These are phyloP conservation scores for Lathyrus oleraceus DNA, from an alignment of 306 rosid genomes.

Conservation along the genomic window DNA sequence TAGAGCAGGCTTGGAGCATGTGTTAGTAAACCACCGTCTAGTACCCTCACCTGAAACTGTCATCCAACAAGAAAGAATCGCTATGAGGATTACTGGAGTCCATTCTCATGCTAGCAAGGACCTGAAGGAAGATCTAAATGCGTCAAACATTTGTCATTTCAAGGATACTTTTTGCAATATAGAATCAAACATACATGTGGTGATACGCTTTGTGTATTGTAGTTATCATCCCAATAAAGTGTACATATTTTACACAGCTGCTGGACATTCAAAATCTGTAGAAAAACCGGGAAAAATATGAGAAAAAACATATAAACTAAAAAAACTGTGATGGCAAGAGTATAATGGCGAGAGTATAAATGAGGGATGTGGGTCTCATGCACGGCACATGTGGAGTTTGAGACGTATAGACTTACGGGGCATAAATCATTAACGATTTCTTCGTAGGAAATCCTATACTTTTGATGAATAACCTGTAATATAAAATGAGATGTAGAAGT, in stretches of 20 bases:
- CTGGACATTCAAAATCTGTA: conserved; percentile 86
- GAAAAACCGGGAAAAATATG: conserved; percentile 29
- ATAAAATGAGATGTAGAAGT: conserved; percentile 22
- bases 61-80: conserved; percentile 96
- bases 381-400: conserved; percentile 10
- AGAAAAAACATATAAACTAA: conserved; percentile 12
- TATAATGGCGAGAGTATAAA: not conserved
- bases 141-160: conserved; percentile 31
- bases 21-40: conserved; percentile 8
- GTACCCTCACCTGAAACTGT: conserved; percentile 80
- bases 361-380: not conserved
- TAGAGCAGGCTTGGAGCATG: no score
- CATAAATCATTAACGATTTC: conserved; percentile 92
- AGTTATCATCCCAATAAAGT: conserved; percentile 88
- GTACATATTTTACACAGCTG: conserved; percentile 93
- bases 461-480: conserved; percentile 90
- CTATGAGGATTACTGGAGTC: conserved; percentile 83
- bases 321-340: not conserved
- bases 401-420: conserved; percentile 67
- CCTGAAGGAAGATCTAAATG: conserved; percentile 55
- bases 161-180: not conserved
- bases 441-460: conserved; percentile 86
- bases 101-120: conserved; percentile 92
- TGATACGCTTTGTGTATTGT: conserved; percentile 89
- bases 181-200: conserved; percentile 62